Base-by-base conservation (phyloP, 768 basidiomycete species). In the Candolleomyces eurysporus region DNA sequence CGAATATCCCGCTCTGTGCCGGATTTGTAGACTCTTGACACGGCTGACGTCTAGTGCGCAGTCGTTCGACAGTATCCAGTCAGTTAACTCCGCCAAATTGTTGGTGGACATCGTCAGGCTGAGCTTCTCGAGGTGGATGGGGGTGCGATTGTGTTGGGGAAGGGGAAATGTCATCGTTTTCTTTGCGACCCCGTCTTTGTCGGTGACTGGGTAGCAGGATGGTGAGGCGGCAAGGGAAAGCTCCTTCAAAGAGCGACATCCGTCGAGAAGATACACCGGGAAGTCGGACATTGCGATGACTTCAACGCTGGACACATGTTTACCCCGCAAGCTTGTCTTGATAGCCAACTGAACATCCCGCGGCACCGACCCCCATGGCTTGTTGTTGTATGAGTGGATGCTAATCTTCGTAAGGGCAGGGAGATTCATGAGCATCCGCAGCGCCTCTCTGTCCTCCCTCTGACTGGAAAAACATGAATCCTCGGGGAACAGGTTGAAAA, bases 211-310 rank as follows among this genome's bases (percentile, higher is more conserved):
- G 10, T 30, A 26, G 36, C 59, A 60, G 9, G 48, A 31, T 19
- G 52, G 51, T 14, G 52, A 22, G 13, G n/a, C 42, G 11, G 17
- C 21, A 19, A 60, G 59, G 13, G 59, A 39, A 14, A 60, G 43
- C 16, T 55, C 30, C 52, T 55, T 53, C 40, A 60, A 52, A 13
- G 50, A 60, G 13, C 42, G 50, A 36, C 59, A 60, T 6, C 51
- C 59, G 6, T 55, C 59, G 52, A 60, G 59, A 17, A 60, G 52
- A 22, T 60, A 60, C 4, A 60, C 59, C 21, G 59, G 59, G 45
- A 60, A 60, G 13, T 60, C 52, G 10, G 52, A 43, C 22, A 60
- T 53, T 4, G 13, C 43, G 9, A 16, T 17, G 14, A 55, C 59
- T 16, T 60, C 59, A 21, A 60, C 52, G 13, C 16, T 10, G 5